These are phyloP conservation scores for Albatrellus sp. DNA, from an alignment of 1,284 basidiomycete genomes.

Conservation along the genomic window DNA sequence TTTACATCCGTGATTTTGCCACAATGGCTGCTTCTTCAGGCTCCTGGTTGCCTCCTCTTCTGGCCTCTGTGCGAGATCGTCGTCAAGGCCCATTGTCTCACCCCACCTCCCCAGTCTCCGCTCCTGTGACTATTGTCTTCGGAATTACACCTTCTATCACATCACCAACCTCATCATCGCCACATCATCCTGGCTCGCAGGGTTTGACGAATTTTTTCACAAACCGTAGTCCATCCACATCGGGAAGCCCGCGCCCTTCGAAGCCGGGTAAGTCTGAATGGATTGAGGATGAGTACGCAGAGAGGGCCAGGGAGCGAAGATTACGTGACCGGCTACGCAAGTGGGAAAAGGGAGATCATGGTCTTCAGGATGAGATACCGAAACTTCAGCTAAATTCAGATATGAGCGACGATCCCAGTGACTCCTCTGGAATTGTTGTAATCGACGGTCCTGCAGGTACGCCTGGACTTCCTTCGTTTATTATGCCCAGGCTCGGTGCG, in stretches of 20 bases:
- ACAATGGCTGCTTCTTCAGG: constrained; percentile 62
- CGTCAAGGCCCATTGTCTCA: constrained; percentile 48
- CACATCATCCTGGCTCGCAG: constrained; percentile 17
- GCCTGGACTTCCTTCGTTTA: constrained; percentile 15
- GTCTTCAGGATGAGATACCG: constrained; percentile 49
- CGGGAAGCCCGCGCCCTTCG: constrained; percentile 10
- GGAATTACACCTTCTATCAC: constrained; percentile 69
- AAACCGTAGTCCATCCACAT: constrained; percentile 18
- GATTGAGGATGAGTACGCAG: constrained; percentile 51
- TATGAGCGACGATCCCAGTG: constrained; percentile 23
- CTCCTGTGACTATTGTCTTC: constrained; percentile 72
- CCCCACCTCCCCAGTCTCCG: constrained; percentile 41
- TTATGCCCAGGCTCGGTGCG: constrained; percentile 11
- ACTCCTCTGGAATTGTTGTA: constrained; percentile 23
- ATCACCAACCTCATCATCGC: constrained; percentile 15
- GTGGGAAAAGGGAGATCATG: constrained; percentile 53
- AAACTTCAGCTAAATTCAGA: constrained; percentile 27
- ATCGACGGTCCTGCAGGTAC: constrained; percentile 23
- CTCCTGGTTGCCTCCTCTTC: constrained; percentile 69
- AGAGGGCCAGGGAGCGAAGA: constrained; percentile 54
- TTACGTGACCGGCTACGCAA: constrained; percentile 52
- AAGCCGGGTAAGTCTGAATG: constrained; percentile 33
- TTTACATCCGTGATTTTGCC: constrained; percentile 74
- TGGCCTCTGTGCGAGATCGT: constrained; percentile 63
- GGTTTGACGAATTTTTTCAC: constrained; percentile 29